Conservation (phyloP, 768 basidiomycete genomes). For the Hebeloma cylindrosporum region DNA sequence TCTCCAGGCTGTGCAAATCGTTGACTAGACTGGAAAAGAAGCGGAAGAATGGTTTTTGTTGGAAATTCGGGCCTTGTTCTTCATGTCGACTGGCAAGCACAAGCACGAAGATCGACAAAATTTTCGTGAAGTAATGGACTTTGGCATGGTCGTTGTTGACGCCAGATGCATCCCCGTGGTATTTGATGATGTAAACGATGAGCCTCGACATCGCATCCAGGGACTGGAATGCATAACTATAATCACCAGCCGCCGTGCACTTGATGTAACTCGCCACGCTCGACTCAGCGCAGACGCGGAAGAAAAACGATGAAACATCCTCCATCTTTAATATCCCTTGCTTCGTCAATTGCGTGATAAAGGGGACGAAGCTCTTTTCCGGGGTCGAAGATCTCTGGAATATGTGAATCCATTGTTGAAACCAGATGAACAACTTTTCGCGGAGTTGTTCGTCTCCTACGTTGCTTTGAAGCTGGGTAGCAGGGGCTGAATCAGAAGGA, state of each 20-base stretch:
- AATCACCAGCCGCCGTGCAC: slow-evolving; percentile 69
- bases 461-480: slow-evolving; percentile 42
- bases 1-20: slow-evolving; percentile 85
- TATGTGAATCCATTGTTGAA: slow-evolving; percentile 94
- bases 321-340: slow-evolving; percentile 96
- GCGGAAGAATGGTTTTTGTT: slow-evolving; percentile 97
- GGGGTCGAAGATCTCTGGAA: slow-evolving; percentile 89
- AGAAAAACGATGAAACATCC: slow-evolving; percentile 96
- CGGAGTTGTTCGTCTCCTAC: slow-evolving; percentile 74
- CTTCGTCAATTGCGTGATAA: slow-evolving; percentile 95
- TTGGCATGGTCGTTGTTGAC: slow-evolving; percentile 93
- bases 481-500: slow-evolving; percentile 14
- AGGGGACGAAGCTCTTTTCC: slow-evolving; percentile 94
- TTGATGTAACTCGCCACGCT: slow-evolving; percentile 88
- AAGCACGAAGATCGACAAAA: slow-evolving; percentile 94
- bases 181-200: slow-evolving; percentile 98
- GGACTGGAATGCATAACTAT: slow-evolving; percentile 81
- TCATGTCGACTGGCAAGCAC: slow-evolving; percentile 95
- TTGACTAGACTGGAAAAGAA: slow-evolving; percentile 97
- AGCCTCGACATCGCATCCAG: slow-evolving; percentile 94
- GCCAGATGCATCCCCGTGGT: slow-evolving; percentile 94
- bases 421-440: slow-evolving; percentile 75
- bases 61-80: slow-evolving; percentile 87
- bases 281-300: slow-evolving; percentile 95
- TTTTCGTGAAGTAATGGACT: slow-evolving; percentile 95